Evolutionary conservation across 805 yeast species (phyloP), one percentile per base, ranked within the genome.

Genomic region (Spathaspora girioi): DNA sequence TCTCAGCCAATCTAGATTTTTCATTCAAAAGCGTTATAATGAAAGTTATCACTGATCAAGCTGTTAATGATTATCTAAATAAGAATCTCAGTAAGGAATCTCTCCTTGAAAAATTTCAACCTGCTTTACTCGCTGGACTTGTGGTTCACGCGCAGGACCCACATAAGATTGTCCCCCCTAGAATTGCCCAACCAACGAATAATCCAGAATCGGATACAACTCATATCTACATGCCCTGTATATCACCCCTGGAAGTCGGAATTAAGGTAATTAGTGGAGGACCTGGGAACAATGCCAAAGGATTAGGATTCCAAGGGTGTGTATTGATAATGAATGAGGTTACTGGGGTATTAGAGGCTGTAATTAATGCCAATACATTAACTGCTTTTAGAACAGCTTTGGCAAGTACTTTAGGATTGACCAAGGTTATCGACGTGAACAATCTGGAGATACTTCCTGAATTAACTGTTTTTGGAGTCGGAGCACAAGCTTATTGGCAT

Each of bases 381-480:
- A 84, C 89, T 1, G 89, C 86, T 0, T 82, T 84, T 55, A 72
- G 89, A 60, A 84, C 90, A 2, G 88, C 88, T 0, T 67, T 84
- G 50, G 80, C 82, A 26, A 76, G 82, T 26, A 70, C 78, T 6
- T 60, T 82, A 17, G 80, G 81, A 0, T 59, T 83, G 51, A 66
- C 64, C 11, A 75, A 73, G 51, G 56, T 62, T 0, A 53, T 64
- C 3, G 51, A 42, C 26, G 53, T 54, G 0, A 61, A 66, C 32
- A 59, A 56, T 5, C 63, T 71, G 0, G 47, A 64, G 8, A 51
- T 70, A 11, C 54, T 67, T 17, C 65, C 67, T 0, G 64, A 61
- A 32, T 32, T 71, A 42, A 56, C 69, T 26, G 80, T 78, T 14
- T 81, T 79, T 60, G 90, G 89, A 1, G 79, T 80, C 27, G 90